These are phyloP conservation scores for Cajanus cajan DNA, from an alignment of 306 rosid genomes.

Conservation along the genomic window DNA sequence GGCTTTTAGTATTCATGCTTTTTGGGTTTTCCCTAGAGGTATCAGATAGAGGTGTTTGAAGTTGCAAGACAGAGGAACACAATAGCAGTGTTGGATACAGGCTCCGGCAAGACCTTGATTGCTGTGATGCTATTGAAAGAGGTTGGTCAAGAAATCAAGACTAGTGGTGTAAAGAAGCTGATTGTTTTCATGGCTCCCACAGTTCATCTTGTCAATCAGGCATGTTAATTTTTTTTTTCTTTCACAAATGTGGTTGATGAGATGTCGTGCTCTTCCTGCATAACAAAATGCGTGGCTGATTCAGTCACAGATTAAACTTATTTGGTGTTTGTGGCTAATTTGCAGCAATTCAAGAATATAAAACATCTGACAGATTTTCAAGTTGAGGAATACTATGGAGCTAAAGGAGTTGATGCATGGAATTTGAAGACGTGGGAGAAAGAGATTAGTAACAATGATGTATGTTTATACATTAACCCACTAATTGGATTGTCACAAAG, in stretches of 20 bases:
- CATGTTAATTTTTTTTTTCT: neutral
- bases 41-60: conserved; percentile 64
- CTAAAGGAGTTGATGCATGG: conserved; percentile 86
- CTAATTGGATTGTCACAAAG: neutral
- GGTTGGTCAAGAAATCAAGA: conserved; percentile 46
- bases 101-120: conserved; percentile 77
- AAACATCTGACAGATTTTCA: conserved; percentile 48
- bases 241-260: neutral
- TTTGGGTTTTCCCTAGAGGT: conserved; percentile 38
- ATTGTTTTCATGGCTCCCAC: conserved; percentile 87
- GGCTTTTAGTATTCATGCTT: neutral
- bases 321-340: conserved; percentile 40
- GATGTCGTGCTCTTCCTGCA: neutral
- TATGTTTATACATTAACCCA: conserved; percentile 37
- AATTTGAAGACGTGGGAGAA: conserved; percentile 62
- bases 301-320: conserved; percentile 12
- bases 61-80: conserved; percentile 70
- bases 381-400: conserved; percentile 79
- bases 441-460: conserved; percentile 63
- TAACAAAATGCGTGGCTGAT: conserved; percentile 16
- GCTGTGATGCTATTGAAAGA: conserved; percentile 76
- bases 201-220: conserved; percentile 90
- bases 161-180: conserved; percentile 39
- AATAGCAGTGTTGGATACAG: conserved; percentile 83
- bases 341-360: conserved; percentile 74